Evolutionary conservation across 371 early-diverging fungal genomes (phyloP).

Genomic region (Entomophthora muscae): DNA sequence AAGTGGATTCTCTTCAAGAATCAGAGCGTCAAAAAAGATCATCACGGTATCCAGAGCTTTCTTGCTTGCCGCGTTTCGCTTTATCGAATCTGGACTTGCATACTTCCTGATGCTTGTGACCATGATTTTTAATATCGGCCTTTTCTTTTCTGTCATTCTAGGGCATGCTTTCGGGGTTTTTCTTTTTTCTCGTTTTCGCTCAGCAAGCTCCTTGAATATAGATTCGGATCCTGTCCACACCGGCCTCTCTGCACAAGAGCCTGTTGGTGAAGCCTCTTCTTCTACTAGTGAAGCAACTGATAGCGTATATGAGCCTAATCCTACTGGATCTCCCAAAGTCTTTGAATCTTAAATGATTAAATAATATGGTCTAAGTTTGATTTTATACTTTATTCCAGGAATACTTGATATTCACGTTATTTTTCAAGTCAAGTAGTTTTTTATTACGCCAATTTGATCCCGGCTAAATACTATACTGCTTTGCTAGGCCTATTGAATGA

Average conservation of each 20-base stretch:
- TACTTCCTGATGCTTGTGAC: conserved; percentile 29
- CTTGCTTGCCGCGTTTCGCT: conserved; percentile 1
- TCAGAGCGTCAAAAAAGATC: neutral
- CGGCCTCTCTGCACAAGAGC: neutral
- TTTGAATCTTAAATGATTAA: too few relatives aligned
- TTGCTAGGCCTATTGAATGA: too few relatives aligned
- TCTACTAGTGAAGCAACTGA: neutral
- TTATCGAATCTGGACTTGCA: conserved; percentile 14
- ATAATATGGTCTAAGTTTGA: too few relatives aligned
- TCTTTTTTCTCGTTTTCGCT: conserved; percentile 13
- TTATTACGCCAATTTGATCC: too few relatives aligned
- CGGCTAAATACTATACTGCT: too few relatives aligned
- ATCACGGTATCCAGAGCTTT: neutral
- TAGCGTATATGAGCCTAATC: neutral
- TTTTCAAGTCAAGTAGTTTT: too few relatives aligned
- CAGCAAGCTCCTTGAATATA: neutral
- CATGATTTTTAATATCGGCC: conserved; percentile 34
- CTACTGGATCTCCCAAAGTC: too few relatives aligned
- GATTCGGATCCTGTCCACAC: neutral
- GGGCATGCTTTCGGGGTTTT: conserved; percentile 25
- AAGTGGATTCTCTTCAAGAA: neutral
- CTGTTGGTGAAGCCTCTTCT: neutral
- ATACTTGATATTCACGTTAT: too few relatives aligned
- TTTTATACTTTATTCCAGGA: too few relatives aligned
- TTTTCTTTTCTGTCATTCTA: conserved; percentile 23